Evolutionary conservation across 2,329 filamentous ascomycete species (phyloP), one percentile per base, ranked within the genome.

Genomic region (Alternaria incomplexa): DNA sequence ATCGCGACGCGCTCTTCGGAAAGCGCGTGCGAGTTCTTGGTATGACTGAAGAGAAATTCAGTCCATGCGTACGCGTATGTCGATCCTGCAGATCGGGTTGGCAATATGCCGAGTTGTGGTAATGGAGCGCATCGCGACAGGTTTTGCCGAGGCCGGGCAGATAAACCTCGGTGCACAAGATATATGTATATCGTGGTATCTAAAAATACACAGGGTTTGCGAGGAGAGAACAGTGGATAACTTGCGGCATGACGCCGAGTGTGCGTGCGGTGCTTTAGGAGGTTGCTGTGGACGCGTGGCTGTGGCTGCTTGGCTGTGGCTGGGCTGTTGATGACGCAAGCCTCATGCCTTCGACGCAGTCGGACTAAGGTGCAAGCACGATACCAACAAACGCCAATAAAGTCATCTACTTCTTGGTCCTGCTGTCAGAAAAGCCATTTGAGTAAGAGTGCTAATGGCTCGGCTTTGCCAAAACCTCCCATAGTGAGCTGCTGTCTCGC

Each of bases 41-140:
- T 62, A 58, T 62, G 59, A 45, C 47, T 44, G 59, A 58, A 51
- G 55, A 62, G 48, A 62, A 58, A 30, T 62, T 62, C 57, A 53
- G 59, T 58, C 47, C 25, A 58, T 56, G 59, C 48, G 50, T 53
- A 56, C 25, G 44, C 43, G 54, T 40, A 53, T 23, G 55, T 26
- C 32, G 59, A 62, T 62, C 59, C 51, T 62, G 44, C 59, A 52
- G 55, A 62, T 62, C 48, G 54, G 59, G 59, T 62, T 54, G 13
- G 36, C 17, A 36, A 61, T 44, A 28, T 44, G 58, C 58, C 32
- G 58, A 61, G 46, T 43, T 53, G 40, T 30, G 45, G 55, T 62
- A 28, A 30, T 53, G 43, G 48, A 52, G 22, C 48, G 55, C 55
- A 62, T 58, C 47, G 47, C 55, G 43, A 58, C 53, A 53, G 43